Base-by-base conservation (phyloP, 2,329 filamentous ascomycete species). In the Talaromyces sp. region DNA sequence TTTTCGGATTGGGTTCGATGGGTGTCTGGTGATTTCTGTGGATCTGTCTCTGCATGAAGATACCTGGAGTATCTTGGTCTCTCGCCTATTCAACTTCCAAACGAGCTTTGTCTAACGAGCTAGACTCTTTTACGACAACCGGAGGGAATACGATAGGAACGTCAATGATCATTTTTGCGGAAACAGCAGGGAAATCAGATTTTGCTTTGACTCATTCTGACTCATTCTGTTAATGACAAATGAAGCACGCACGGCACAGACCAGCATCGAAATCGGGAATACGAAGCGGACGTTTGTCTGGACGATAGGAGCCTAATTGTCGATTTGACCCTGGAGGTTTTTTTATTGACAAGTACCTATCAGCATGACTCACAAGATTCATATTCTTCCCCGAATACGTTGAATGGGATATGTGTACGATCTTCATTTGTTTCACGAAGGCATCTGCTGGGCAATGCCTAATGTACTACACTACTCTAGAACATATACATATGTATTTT, bases 41-140 rank as follows among this genome's bases (percentile, higher is more conserved):
- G 6, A 8, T 21, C 28, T 48, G 45, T 31, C 25, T 28, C 28
- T 48, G 45, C 45, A 48, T 19, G 45, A 33, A 48, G 33, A 48
- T 48, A 33, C 45, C 45, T 35, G 45, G 45, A 35, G 45, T 48
- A 35, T 48, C 11, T 48, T 21, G 45, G n/a, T 33, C 28, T 46
- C 9, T 35, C 28, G 45, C 25, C 17, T 33, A 21, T 19, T 35
- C 28, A 28, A 35, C 45, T 48, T 48, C 25, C 45, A 25, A 28
- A 35, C 45, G 33, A 48, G 9, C n/a, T 48, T 48, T 48, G 45
- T 48, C 45, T 33, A 46, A 48, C 45, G 45, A 48, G 45, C 45
- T 35, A 48, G 45, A 3, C 25, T 48, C 45, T 33, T n/a, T 48
- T 48, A 21, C 45, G 33, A 48, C n/a, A 5, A 48, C 7, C 45